Conservation (phyloP, 2,329 filamentous ascomycete genomes). For the Fusarium robinianum region DNA sequence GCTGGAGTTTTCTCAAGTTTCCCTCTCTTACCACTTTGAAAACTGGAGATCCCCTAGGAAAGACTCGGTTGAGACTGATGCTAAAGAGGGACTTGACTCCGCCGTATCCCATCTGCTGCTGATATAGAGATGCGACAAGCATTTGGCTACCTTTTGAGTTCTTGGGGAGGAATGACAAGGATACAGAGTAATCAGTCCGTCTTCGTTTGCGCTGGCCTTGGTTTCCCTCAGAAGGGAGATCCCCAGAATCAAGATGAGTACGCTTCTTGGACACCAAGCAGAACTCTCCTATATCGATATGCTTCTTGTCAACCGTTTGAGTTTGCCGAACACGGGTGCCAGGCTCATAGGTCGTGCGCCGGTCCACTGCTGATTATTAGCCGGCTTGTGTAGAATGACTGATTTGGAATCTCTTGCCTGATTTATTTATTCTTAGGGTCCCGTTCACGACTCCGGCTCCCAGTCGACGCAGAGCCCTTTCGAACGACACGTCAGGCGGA, state of each 20-base stretch:
- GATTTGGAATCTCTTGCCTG: too few relatives aligned
- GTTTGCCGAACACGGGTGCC: background rate
- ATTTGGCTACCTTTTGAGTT: background rate
- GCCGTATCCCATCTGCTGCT: background rate
- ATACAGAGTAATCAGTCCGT: background rate
- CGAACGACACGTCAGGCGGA: too few relatives aligned
- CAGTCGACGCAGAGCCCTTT: too few relatives aligned
- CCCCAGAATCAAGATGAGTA: background rate
- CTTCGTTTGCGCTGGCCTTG: background rate
- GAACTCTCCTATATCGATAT: background rate
- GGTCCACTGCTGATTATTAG: too few relatives aligned
- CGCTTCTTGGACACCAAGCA: slow-evolving; percentile 2
- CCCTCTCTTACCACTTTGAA: slow-evolving; percentile 2
- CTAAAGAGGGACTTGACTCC: slow-evolving; percentile 3
- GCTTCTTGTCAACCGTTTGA: background rate
- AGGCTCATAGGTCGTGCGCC: too few relatives aligned
- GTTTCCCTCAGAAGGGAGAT: background rate
- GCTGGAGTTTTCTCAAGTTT: background rate
- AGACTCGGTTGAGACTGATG: slow-evolving; percentile 4
- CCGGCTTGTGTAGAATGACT: too few relatives aligned
- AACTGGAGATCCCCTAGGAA: background rate
- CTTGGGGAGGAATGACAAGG: slow-evolving; percentile 4
- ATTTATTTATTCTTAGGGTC: too few relatives aligned
- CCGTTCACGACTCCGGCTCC: background rate
- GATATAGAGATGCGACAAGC: slow-evolving; percentile 7